Evolutionary conservation across 108 stramenopile species (phyloP).

Genomic region (Fistulifera pelliculosa): DNA sequence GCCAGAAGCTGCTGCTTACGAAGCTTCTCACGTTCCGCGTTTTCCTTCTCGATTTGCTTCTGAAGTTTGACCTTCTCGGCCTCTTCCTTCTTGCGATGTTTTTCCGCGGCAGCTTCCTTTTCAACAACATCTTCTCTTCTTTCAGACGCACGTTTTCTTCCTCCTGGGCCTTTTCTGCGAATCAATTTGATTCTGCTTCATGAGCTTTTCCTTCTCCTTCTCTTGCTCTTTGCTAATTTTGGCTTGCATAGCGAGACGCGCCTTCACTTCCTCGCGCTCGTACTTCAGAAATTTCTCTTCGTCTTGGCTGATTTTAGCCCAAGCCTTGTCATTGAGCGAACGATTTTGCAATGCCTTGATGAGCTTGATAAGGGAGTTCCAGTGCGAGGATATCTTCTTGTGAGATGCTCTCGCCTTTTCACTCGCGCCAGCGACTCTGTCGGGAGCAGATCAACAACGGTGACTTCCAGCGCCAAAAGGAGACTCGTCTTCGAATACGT

Average conservation of each 20-base stretch:
- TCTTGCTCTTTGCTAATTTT: not conserved
- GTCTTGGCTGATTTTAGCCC: slow-evolving; percentile 48
- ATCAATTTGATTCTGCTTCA: not conserved
- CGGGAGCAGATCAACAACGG: slow-evolving; percentile 5
- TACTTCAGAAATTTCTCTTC: slow-evolving; percentile 77
- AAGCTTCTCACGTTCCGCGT: not conserved
- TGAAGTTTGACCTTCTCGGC: not conserved
- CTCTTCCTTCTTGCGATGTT: slow-evolving; percentile 2
- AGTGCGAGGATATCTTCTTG: slow-evolving; percentile 41
- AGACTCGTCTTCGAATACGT: slow-evolving; percentile 1
- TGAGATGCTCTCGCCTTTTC: slow-evolving; percentile 44
- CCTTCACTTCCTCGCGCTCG: slow-evolving; percentile 68
- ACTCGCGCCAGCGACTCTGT: not conserved
- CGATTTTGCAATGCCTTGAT: slow-evolving; percentile 35
- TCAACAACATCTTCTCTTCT: not conserved
- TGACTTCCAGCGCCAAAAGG: slow-evolving; percentile 1
- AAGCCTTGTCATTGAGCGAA: not conserved
- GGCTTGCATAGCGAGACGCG: slow-evolving; percentile 36
- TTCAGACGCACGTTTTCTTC: not conserved
- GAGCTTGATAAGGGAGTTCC: slow-evolving; percentile 39
- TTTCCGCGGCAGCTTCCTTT: slow-evolving; percentile 2
- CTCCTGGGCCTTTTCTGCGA: not conserved
- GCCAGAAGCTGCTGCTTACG: not conserved
- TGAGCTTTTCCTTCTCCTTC: slow-evolving; percentile 23
- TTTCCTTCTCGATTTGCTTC: not conserved